A percentile compares a stretch with the other conserved stretches of the same genome.
phyloP scores from a whole-genome alignment of 202 grass and related monocot species.

The Elaeis oleifera region DNA sequence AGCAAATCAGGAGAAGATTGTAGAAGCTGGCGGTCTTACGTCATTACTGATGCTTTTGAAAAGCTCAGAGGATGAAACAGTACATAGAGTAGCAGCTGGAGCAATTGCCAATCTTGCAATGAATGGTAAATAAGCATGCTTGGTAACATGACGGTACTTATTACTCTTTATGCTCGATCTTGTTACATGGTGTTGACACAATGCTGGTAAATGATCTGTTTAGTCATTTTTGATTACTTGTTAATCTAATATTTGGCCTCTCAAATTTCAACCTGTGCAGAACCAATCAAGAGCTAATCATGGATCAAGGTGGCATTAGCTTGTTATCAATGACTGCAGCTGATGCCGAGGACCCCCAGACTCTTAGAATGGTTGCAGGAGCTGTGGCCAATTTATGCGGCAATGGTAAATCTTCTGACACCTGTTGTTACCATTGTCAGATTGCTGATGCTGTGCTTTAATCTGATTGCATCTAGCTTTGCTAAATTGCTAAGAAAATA shows the following conservation, averaged over 20 bases:
- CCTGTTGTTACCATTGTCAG: constrained; percentile 7
- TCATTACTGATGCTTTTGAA: constrained; percentile 87
- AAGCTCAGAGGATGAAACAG: constrained; percentile 94
- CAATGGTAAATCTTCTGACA: constrained; percentile 55
- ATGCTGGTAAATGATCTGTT: background rate
- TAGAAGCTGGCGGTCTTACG: constrained; percentile 94
- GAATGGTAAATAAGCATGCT: constrained; percentile 58
- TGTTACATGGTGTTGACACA: too few relatives aligned
- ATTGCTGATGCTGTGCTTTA: constrained; percentile 7
- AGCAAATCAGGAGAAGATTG: constrained; percentile 99
- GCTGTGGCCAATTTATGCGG: constrained; percentile 98
- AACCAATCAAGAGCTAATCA: constrained; percentile 99
- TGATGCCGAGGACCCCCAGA: constrained; percentile 96
- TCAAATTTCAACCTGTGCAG: constrained; percentile 33
- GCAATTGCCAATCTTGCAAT: constrained; percentile 99
- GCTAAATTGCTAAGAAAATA: too few relatives aligned
- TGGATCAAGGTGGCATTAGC: constrained; percentile 84
- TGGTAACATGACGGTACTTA: too few relatives aligned
- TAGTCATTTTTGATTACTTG: background rate
- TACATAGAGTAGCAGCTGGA: constrained; percentile 89
- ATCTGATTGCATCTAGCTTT: too few relatives aligned
- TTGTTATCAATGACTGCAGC: constrained; percentile 93
- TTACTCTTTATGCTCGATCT: too few relatives aligned
- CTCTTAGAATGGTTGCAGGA: constrained; percentile 97
- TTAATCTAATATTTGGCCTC: constrained; percentile 9